Evolutionary conservation across 495 filamentous ascomycete species (phyloP), one percentile per base, ranked within the genome.

Genomic region (Tuber umbilicatum): DNA sequence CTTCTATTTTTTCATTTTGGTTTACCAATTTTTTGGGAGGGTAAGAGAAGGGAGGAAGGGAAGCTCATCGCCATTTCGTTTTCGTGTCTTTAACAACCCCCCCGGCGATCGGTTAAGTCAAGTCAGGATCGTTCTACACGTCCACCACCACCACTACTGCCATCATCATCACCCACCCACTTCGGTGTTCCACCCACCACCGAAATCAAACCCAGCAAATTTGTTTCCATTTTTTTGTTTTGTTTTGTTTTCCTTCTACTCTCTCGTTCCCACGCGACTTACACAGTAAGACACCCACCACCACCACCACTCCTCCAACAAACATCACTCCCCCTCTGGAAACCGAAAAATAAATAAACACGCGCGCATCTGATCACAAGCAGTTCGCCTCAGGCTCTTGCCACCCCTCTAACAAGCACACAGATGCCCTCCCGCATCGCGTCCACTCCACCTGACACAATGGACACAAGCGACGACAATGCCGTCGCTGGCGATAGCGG

Each of bases 381-480:
- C 27, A 64, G 17, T 64, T 64, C 14, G 3, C 55, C 55, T 17
- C n/a, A 2, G 10, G 55, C 23, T 17, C n/a, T 39, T 27, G 55
- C 37, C n/a, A 23, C 60, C 69, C 70, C 41, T 42, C 17, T 17
- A 50, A 27, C 76, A 60, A 71, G 16, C 68, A 47, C 73, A 42
- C 68, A 12, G 73, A 80, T 79, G 78, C 76, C 76, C 72, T 69
- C 78, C 27, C 78, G 71, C 70, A 74, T 80, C 77, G 77, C 78
- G 45, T 79, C 78, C 50, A 80, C 75, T 60, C 77, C 76, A 43
- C 76, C 78, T 64, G 78, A 75, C 76, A 73, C 78, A 72, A 80
- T 80, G 78, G 77, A 80, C 39, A 79, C 73, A 40, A 79, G 77
- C 75, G 76, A 70, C 70, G 74, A 43, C 43, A 55, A 35, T 31